Evolutionary conservation across 2,329 filamentous ascomycete species (phyloP), one percentile per base, ranked within the genome.

Genomic region (Raffaelea albimanens): DNA sequence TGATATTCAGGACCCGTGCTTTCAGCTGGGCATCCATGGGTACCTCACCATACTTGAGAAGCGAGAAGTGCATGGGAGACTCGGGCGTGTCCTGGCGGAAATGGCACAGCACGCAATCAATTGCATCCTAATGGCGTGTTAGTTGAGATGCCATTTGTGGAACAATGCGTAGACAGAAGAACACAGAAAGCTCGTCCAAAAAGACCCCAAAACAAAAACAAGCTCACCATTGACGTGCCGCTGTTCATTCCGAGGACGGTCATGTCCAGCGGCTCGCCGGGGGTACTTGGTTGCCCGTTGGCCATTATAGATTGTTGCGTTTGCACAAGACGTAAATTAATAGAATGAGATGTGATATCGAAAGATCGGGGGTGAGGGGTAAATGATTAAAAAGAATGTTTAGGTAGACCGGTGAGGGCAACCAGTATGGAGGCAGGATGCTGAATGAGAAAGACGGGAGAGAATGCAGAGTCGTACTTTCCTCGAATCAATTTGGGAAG

Each of bases 1-100:
- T 78, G 58, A 80, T 73, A 45, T 71, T 65, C 65, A 81, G 72
- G 31, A 80, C 71, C 2, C 71, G 68, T 55, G 71, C 72, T 60
- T 78, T 80, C 59, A 80, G 71, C 7, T 58, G 63, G 23, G 64
- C 67, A 23, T 74, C 70, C 16, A 81, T 61, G 0, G 73, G 69
- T n/a, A 76, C 65, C 53, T 80, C 75, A 43, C 69, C 73, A 57
- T 78, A 78, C 60, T 74, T 61, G n/a, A 78, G 63, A 5, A 81
- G 63, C 55, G 75, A 68, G 52, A 81, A 74, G 53, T 75, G 69
- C 68, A 82, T 71, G 3, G 73, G 67, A 5, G 66, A 63, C 7
- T 69, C 63, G 1, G 75, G 75, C 7, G 67, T 66, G 18, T 68
- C 67, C 56, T 81, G 77, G 42, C 63, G 63, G 58, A 80, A 81